These are phyloP conservation scores for Colletotrichum eleusines DNA, from an alignment of 2,329 filamentous ascomycete genomes.

Conservation along the genomic window DNA sequence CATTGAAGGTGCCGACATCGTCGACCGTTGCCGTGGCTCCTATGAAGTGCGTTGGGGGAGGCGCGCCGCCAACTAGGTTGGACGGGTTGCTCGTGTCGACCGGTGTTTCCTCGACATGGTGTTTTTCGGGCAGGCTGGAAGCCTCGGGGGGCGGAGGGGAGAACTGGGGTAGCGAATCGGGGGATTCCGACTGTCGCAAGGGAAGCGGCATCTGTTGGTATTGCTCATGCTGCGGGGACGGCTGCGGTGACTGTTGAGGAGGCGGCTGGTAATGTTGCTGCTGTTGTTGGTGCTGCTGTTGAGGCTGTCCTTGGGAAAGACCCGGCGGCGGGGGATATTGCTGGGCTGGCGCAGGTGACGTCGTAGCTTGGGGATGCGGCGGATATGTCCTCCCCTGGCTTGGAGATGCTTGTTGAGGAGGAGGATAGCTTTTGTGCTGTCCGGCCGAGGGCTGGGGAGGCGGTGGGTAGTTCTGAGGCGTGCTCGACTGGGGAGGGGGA, in stretches of 20 bases:
- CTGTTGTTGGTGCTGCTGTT: too few relatives aligned
- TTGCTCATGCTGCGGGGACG: constrained; percentile 46
- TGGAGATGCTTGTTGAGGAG: constrained; percentile 37
- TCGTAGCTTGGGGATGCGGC: constrained; percentile 44
- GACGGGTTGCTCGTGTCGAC: constrained; percentile 49
- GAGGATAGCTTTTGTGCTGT: constrained; percentile 32
- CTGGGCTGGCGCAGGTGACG: constrained; percentile 42
- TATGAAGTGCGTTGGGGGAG: constrained; percentile 67
- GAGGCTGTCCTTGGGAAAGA: constrained; percentile 32
- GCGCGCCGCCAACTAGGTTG: constrained; percentile 55
- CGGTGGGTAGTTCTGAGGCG: constrained; percentile 47
- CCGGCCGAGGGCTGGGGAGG: constrained; percentile 43
- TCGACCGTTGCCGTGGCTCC: constrained; percentile 75
- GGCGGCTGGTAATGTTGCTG: constrained; percentile 51
- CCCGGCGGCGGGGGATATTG: constrained; percentile 49
- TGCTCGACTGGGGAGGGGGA: constrained; percentile 48
- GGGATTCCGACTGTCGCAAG: constrained; percentile 31
- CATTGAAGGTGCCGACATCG: constrained; percentile 96
- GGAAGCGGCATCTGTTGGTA: constrained; percentile 45
- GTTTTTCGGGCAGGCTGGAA: constrained; percentile 47
- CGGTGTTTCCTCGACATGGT: constrained; percentile 43
- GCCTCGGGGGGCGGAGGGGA: constrained; percentile 43
- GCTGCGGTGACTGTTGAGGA: constrained; percentile 45
- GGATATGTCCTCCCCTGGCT: constrained; percentile 39
- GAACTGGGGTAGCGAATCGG: constrained; percentile 45